These are phyloP conservation scores for Cytospora mali DNA, from an alignment of 2,329 filamentous ascomycete genomes.

Conservation along the genomic window DNA sequence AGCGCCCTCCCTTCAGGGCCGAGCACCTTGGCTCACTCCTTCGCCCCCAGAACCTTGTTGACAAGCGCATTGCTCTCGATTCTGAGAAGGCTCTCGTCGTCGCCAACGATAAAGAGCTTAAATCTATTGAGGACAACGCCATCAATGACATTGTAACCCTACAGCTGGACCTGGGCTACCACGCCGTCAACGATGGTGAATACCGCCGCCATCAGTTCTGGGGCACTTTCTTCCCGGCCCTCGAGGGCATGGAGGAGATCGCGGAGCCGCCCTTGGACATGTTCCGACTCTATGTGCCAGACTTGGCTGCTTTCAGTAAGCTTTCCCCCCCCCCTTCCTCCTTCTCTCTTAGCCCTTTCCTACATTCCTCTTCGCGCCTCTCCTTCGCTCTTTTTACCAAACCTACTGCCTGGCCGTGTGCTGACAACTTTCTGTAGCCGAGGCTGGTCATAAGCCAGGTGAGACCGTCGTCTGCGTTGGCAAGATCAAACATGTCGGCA, in stretches of 20 bases:
- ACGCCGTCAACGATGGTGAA: constrained; percentile 63
- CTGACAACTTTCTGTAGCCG: constrained; percentile 34
- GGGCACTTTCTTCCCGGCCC: constrained; percentile 41
- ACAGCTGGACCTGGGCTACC: constrained; percentile 60
- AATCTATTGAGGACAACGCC: constrained; percentile 57
- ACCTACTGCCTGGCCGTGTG: not conserved
- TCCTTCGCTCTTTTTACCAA: too few species aligned
- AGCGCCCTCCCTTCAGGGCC: constrained; percentile 65
- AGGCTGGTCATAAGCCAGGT: constrained; percentile 50
- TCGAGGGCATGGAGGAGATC: constrained; percentile 46
- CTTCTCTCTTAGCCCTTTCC: too few species aligned
- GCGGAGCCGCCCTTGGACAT: constrained; percentile 38
- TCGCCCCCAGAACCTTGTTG: constrained; percentile 65
- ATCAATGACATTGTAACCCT: constrained; percentile 61
- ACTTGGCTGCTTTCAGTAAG: constrained; percentile 46
- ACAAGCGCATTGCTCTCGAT: constrained; percentile 41
- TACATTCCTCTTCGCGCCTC: too few species aligned
- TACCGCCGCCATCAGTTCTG: constrained; percentile 47
- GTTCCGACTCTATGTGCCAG: constrained; percentile 44
- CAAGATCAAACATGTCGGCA: constrained; percentile 50
- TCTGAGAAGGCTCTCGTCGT: constrained; percentile 42
- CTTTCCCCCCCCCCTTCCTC: not conserved
- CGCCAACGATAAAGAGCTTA: constrained; percentile 48
- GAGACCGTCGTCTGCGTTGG: constrained; percentile 49
- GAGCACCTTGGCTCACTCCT: constrained; percentile 77